Conservation (phyloP, 306 rosid genomes). For the Castanopsis chinensis region DNA sequence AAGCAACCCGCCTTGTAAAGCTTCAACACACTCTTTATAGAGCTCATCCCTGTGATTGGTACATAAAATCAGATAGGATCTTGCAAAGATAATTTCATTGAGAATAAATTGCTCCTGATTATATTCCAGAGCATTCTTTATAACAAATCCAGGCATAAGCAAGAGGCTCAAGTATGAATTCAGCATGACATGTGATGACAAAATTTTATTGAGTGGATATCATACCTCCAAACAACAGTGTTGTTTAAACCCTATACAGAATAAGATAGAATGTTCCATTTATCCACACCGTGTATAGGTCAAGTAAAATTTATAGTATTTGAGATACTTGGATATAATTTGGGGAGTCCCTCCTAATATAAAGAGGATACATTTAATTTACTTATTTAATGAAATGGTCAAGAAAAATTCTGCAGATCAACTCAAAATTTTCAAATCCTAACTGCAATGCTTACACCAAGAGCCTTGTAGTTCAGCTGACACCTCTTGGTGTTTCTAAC, state of each 20-base stretch:
- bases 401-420: neutral
- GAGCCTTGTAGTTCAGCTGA: too few relatives aligned
- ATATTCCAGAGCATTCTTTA: neutral
- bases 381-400: neutral
- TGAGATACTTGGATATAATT: neutral
- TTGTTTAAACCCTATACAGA: neutral
- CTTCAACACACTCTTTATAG: constrained; percentile 77
- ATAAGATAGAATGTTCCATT: neutral
- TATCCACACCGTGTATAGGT: neutral
- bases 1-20: constrained; percentile 73
- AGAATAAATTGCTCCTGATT: neutral
- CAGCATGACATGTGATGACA: neutral
- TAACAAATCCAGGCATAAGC: neutral
- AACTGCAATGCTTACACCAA: too few relatives aligned
- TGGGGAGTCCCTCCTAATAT: neutral
- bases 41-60: constrained; percentile 72
- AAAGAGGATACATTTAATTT: neutral
- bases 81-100: neutral
- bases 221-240: neutral
- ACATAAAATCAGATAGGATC: constrained; percentile 24
- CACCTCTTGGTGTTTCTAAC: too few relatives aligned
- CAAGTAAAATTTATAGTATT: neutral
- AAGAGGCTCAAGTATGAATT: neutral
- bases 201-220: neutral
- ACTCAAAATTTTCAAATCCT: neutral